Evolutionary conservation across 2,329 filamentous ascomycete species (phyloP).

Genomic region (Hypoxylon sp.): DNA sequence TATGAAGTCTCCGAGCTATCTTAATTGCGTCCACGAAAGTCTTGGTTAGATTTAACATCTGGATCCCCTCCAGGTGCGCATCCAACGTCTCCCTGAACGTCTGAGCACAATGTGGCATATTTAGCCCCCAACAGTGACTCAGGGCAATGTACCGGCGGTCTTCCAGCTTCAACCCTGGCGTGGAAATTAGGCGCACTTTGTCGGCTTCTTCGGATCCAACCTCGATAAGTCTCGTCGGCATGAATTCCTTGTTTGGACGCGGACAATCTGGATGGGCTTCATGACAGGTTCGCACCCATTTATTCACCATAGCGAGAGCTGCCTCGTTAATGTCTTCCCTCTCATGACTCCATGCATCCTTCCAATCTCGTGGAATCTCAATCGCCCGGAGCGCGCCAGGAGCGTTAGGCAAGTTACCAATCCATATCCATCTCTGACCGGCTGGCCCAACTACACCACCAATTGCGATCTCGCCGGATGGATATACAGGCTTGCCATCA

Average conservation of each 20-base stretch:
- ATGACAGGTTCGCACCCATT: constrained; percentile 8
- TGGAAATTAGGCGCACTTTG: constrained; percentile 5
- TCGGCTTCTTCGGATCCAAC: constrained; percentile 3
- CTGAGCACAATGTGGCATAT: constrained; percentile 16
- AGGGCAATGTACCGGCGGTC: constrained; percentile 21
- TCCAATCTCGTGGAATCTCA: constrained; percentile 14
- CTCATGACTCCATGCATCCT: constrained; percentile 3
- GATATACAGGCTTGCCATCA: constrained; percentile 5
- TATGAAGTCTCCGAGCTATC: constrained; percentile 8
- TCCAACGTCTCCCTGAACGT: constrained; percentile 10
- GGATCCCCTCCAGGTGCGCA: background rate
- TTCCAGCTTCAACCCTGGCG: background rate
- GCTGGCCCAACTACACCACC: constrained; percentile 18
- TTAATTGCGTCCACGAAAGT: constrained; percentile 20
- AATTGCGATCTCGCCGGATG: constrained; percentile 3
- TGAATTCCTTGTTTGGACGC: background rate
- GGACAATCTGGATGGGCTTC: constrained; percentile 12
- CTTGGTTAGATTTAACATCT: constrained; percentile 3
- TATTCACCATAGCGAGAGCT: constrained; percentile 11
- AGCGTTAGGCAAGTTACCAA: constrained; percentile 5
- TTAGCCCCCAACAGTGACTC: constrained; percentile 21
- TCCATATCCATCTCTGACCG: constrained; percentile 21
- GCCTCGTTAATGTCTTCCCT: constrained; percentile 1
- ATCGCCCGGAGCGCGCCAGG: constrained; percentile 10
- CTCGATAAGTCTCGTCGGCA: constrained; percentile 18